Evolutionary conservation across 495 filamentous ascomycete genomes (phyloP).

Genomic region (Platismatia glauca): DNA sequence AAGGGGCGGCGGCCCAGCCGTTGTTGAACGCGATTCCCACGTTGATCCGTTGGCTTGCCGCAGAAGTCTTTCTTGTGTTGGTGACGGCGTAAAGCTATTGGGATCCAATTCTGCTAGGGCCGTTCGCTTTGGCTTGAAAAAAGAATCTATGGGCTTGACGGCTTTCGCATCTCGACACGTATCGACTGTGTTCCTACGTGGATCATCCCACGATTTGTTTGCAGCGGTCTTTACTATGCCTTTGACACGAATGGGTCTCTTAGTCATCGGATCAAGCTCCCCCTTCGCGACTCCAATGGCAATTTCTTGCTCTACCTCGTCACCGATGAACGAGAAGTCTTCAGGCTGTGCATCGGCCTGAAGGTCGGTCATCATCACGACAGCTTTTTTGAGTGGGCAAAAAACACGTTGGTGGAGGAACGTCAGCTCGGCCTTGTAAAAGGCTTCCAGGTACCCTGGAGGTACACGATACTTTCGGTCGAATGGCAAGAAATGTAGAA

Average conservation of each 20-base stretch:
- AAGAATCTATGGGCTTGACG: slow-evolving; percentile 60
- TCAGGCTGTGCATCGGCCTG: slow-evolving; percentile 50
- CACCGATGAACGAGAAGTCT: slow-evolving; percentile 71
- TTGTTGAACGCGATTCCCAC: slow-evolving; percentile 43
- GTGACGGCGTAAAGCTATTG: slow-evolving; percentile 69
- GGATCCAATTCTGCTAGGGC: slow-evolving; percentile 81
- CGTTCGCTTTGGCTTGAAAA: slow-evolving; percentile 66
- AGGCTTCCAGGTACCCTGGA: slow-evolving; percentile 63
- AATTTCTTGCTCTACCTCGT: slow-evolving; percentile 54
- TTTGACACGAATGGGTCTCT: slow-evolving; percentile 50
- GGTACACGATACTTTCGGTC: slow-evolving; percentile 78
- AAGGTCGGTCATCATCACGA: slow-evolving; percentile 64
- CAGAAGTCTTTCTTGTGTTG: slow-evolving; percentile 55
- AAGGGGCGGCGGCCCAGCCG: slow-evolving; percentile 27
- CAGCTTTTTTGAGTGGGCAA: slow-evolving; percentile 58
- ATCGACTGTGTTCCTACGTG: slow-evolving; percentile 35
- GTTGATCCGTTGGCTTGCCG: slow-evolving; percentile 43
- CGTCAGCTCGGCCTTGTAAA: slow-evolving; percentile 78
- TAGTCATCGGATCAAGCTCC: slow-evolving; percentile 84
- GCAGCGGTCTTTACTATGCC: slow-evolving; percentile 25
- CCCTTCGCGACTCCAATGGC: slow-evolving; percentile 72
- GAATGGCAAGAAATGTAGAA: slow-evolving; percentile 75
- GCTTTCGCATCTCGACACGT: slow-evolving; percentile 51
- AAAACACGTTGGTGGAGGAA: slow-evolving; percentile 93
- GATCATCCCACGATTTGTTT: slow-evolving; percentile 26